phyloP scores from a whole-genome alignment of 2,329 filamentous ascomycete species.

The Myriosclerotinia scirpicola region DNA sequence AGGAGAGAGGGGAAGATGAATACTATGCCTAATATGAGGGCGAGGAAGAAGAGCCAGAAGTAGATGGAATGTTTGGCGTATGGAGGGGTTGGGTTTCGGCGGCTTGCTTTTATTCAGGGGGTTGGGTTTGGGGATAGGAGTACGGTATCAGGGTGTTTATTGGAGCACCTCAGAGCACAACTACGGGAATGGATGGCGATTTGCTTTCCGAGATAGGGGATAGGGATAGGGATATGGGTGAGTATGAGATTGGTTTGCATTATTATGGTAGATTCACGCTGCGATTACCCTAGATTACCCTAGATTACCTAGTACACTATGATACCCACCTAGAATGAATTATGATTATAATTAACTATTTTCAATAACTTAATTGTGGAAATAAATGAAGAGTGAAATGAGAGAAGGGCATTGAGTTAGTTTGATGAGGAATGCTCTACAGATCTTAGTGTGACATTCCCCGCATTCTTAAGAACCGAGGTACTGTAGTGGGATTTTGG shows the following conservation, averaged over 20 bases:
- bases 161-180: neutral
- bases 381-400: neutral
- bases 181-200: neutral
- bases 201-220: neutral
- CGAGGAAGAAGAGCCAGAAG: constrained; percentile 49
- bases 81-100: neutral
- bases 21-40: constrained; percentile 58
- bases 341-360: constrained; percentile 10
- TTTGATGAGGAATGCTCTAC: neutral
- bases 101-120: neutral
- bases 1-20: constrained; percentile 65
- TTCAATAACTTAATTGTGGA: neutral
- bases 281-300: constrained; percentile 18
- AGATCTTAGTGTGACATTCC: neutral
- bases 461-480: neutral
- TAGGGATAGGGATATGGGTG: no score
- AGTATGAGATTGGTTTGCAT: neutral
- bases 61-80: neutral
- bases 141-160: neutral
- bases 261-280: neutral
- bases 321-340: constrained; percentile 32
- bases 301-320: constrained; percentile 25
- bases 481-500: neutral
- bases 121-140: neutral
- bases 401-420: no score